Evolutionary conservation across 352 stramenopile genomes (phyloP), one percentile per base, ranked within the genome.

Genomic region (Phytophthora tentaculata): DNA sequence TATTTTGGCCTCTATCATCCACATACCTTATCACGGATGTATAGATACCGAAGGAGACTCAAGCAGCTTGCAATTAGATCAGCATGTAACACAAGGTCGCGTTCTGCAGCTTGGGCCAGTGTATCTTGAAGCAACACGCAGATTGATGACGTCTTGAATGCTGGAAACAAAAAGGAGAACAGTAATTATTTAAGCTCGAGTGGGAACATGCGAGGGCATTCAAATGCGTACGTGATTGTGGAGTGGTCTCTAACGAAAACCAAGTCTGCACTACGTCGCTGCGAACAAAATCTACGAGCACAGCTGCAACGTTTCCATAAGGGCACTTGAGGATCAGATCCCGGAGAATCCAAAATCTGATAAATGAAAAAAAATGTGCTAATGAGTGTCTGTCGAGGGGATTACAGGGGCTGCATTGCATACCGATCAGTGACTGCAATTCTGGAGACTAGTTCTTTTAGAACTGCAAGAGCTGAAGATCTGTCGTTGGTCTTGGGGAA

Each of bases 261-360:
- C 83, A 94, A 0, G 35, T 56, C 7, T 62, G 47, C 12, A 90
- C 79, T 19, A 69, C 69, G 44, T 88, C 81, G 7, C 52, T 59
- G 59, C 86, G 80, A 29, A 90, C 55, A 55, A 74, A 76, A 72
- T 95, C 86, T 7, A 95, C 56, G 16, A 95, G 50, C 17, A 89
- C 73, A 5, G 86, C 86, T 10, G 69, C 62, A 13, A 92, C 81
- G 19, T 95, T 95, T 9, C 76, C 84, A 56, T 93, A 95, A 2
- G 84, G 86, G 44, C 86, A 95, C 35, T 80, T 76, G 14, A 84
- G 54, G 3, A 74, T 55, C 14, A 94, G 41, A 16, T 44, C 48
- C n/a, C 51, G 61, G 13, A 92, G 61, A 35, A 92, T 26, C 50
- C 47, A 74, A 55, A 93, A 91, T 9, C 85, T 90, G 43, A 19